Percentiles rank a stretch among this genome's conserved stretches.
phyloP scores from a whole-genome alignment of 805 yeast genomes.

The Suhomyces sp. region DNA sequence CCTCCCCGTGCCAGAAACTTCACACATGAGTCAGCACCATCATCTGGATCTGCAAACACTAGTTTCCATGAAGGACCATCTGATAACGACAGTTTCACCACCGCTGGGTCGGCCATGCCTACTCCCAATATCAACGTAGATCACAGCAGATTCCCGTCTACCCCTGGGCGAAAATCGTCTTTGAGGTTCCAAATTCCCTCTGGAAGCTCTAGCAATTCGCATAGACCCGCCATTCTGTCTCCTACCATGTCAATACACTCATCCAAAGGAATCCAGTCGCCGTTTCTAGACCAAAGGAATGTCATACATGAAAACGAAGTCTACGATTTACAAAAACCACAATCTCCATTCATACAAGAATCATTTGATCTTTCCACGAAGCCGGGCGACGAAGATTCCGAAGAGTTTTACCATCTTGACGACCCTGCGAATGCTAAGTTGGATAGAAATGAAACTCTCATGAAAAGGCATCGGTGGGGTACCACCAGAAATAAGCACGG shows the following conservation, averaged over 20 bases:
- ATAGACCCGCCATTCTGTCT: constrained; percentile 8
- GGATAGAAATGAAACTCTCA: constrained; percentile 42
- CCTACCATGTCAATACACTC: constrained; percentile 1
- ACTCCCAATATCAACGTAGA: constrained; percentile 23
- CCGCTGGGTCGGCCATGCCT: constrained; percentile 17
- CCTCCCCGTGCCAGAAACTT: background rate
- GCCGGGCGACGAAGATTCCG: constrained; percentile 5
- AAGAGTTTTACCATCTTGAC: constrained; percentile 14
- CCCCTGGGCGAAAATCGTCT: constrained; percentile 19
- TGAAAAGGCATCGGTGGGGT: constrained; percentile 87
- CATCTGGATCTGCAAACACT: background rate
- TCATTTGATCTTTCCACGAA: constrained; percentile 4
- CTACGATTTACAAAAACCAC: constrained; percentile 20
- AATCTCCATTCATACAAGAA: constrained; percentile 26
- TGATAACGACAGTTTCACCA: background rate
- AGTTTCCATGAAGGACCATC: background rate
- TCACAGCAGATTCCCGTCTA: constrained; percentile 5
- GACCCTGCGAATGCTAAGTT: constrained; percentile 5
- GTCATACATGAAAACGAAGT: constrained; percentile 25
- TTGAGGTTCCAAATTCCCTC: constrained; percentile 32
- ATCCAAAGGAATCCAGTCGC: constrained; percentile 19
- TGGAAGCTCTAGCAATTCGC: background rate
- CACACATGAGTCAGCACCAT: background rate
- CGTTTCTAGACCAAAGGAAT: constrained; percentile 23
- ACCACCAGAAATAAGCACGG: constrained; percentile 78